These are phyloP conservation scores for Fonsecaea pedrosoi DNA, from an alignment of 2,329 filamentous ascomycete genomes.

Conservation along the genomic window DNA sequence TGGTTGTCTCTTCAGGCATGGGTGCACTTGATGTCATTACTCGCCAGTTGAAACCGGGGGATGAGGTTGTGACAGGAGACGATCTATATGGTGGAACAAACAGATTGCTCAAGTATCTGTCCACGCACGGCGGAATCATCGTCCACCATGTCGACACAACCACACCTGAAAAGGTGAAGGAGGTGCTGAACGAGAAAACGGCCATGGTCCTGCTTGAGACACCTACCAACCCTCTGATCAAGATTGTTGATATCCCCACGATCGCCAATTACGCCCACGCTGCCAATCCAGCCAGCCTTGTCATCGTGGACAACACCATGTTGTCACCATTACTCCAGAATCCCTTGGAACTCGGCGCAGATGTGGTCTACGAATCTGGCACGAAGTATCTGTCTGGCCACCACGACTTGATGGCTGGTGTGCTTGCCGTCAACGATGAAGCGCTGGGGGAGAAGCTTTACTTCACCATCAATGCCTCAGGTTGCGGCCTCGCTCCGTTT, in stretches of 20 bases:
- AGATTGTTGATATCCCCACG: constrained; percentile 87
- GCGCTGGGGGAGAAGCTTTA: constrained; percentile 86
- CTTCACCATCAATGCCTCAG: constrained; percentile 96
- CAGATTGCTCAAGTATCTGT: constrained; percentile 88
- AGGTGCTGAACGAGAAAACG: constrained; percentile 77
- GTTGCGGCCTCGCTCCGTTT: constrained; percentile 91
- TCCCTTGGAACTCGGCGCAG: constrained; percentile 90
- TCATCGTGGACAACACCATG: constrained; percentile 99
- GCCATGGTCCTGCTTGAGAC: constrained; percentile 96
- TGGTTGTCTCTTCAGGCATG: constrained; percentile 97
- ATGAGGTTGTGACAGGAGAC: constrained; percentile 96
- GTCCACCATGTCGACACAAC: constrained; percentile 98
- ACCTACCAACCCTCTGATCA: constrained; percentile 96
- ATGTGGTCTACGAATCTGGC: constrained; percentile 96
- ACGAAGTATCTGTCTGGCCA: constrained; percentile 98
- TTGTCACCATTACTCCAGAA: constrained; percentile 93
- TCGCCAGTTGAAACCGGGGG: constrained; percentile 84
- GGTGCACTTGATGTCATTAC: constrained; percentile 96
- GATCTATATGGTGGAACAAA: constrained; percentile 97
- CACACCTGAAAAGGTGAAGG: constrained; percentile 70
- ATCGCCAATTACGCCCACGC: constrained; percentile 80
- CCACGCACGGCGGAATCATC: constrained; percentile 85
- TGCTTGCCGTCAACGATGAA: constrained; percentile 87
- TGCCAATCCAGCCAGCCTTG: constrained; percentile 77
- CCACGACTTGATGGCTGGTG: constrained; percentile 98